Evolutionary conservation across 805 yeast species (phyloP), one percentile per base, ranked within the genome.

Genomic region (Schwanniomyces polymorphus): DNA sequence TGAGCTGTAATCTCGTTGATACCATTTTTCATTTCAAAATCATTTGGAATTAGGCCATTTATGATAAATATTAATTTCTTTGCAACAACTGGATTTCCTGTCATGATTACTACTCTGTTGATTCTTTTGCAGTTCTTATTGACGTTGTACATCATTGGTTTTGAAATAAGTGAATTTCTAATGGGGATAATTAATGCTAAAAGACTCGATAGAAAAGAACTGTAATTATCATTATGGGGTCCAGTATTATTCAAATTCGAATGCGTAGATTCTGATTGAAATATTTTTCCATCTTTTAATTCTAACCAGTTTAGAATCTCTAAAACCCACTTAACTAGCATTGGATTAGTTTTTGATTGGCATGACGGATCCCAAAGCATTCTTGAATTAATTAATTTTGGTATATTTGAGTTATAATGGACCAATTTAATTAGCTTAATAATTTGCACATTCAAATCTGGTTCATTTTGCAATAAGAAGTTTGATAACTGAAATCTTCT

Each of bases 31-130:
- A 27, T 7, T 12, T 31, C 44, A 25, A 56, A 55, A 29, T 63
- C 67, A 52, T 72, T 71, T 1, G 80, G 76, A 14, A 82, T 60
- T 23, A 82, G 48, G 0, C 81, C 85, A 44, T 80, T 72, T 7
- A 82, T 51, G 7, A 82, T 76, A 46, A 80, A 81, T 0, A 81
- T 66, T 45, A 82, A 63, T 56, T 81, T 81, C 54, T 81, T 82
- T 1, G 86, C 84, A 8, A 82, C 83, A 7, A 76, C 76, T 29
- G 82, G 80, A 55, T 82, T 82, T 12, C 82, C 78, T 0, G 86
- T 81, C 77, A 81, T 73, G 3, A 82, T 68, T 1, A 81, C 81
- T 1, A 82, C 68, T 38, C 85, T 67, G 7, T 78, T 68, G n/a
- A 72, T 60, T 37, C 70, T 75, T 27, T 59, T 59, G 2, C 52